Conservation (phyloP, 2,329 filamentous ascomycete genomes). For the Hortaea werneckii region DNA sequence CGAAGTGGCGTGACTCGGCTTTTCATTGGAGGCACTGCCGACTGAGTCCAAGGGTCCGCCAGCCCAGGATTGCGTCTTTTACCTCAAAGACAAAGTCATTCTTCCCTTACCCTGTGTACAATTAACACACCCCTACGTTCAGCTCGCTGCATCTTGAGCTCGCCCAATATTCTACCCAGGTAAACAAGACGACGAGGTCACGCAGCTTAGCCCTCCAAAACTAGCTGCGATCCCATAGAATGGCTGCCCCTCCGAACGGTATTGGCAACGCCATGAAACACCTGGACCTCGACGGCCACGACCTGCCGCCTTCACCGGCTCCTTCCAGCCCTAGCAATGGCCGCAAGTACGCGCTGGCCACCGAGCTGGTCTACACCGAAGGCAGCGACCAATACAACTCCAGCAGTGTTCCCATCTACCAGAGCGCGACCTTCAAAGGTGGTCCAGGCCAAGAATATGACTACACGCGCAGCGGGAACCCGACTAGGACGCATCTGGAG, state of each 20-base stretch:
- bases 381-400: slow-evolving; percentile 94
- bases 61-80: too few relatives aligned
- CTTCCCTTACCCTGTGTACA: too few relatives aligned
- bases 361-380: slow-evolving; percentile 93
- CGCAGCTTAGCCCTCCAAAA: slow-evolving; percentile 15
- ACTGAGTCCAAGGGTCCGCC: background rate
- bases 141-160: background rate
- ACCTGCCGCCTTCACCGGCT: slow-evolving; percentile 82
- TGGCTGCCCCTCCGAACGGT: slow-evolving; percentile 22
- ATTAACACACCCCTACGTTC: background rate
- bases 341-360: slow-evolving; percentile 84
- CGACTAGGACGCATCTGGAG: slow-evolving; percentile 90
- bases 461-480: slow-evolving; percentile 96
- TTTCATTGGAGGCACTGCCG: background rate
- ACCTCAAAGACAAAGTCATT: background rate
- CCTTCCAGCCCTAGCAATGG: slow-evolving; percentile 82
- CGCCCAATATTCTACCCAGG: slow-evolving; percentile 6
- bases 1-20: background rate
- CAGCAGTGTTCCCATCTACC: slow-evolving; percentile 94
- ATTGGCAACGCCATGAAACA: slow-evolving; percentile 35
- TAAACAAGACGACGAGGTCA: slow-evolving; percentile 15
- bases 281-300: slow-evolving; percentile 71
- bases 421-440: slow-evolving; percentile 96
- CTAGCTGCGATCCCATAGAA: slow-evolving; percentile 22
- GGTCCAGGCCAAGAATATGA: slow-evolving; percentile 77